Base-by-base conservation (phyloP, 164 flowering plant genomes). In the Protea cynaroides region DNA sequence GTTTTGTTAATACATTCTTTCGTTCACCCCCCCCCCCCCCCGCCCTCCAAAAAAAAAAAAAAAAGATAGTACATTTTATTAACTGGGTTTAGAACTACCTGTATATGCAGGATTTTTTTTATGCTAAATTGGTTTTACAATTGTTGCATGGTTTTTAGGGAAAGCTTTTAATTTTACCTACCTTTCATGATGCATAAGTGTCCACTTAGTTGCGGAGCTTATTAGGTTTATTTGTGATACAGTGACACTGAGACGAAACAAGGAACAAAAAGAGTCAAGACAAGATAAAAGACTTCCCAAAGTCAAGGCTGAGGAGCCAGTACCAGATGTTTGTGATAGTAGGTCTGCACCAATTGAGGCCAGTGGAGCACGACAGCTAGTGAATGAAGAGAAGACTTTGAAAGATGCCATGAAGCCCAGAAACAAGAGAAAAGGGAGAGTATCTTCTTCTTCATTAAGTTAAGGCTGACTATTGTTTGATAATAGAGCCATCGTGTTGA, bases 351-450 rank as follows among this genome's bases (percentile, higher is more conserved):
- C 65, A 17, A 61, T 58, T 43, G 80, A 75, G 46, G 40, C 69
- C 38, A 19, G 69, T 50, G 68, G 24, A 59, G 57, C 49, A 40
- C 75, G 43, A 44, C 22, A 25, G 34, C 70, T 59, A 60, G 61
- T 43, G 8, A 74, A 63, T 22, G 68, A 66, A 61, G 77, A 52
- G 62, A 84, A 79, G 71, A 86, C 87, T 15, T 74, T 88, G 73
- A 69, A 66, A 58, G 97, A 90, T 84, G 90, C 97, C 58, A 88
- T 90, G 71, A 90, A 90, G 75, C 90, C 85, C 2, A 90, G 84
- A 76, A 75, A 77, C 78, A 82, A 74, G 69, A 79, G 87, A 63
- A 88, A 78, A 72, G 85, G 83, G 80, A 79, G 66, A 74, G 57
- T 64, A 37, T 58, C 79, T 3, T 71, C 77, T 40, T 43, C 53